Base-by-base conservation (phyloP, 1,284 basidiomycete genomes). In the Megacollybia platyphylla region DNA sequence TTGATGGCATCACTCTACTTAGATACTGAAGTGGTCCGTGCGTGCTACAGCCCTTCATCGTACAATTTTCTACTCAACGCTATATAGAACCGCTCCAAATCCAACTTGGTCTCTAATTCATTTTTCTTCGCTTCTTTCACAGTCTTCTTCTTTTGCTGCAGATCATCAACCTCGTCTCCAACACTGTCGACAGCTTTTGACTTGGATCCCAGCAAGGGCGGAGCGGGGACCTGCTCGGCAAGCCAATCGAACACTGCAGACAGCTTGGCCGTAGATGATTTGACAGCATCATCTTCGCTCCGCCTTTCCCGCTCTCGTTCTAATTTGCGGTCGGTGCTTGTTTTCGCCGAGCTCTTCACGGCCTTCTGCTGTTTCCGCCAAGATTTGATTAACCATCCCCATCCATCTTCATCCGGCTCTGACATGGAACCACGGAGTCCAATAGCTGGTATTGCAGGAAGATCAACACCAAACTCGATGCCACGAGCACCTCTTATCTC, bases 401-500 rank as follows among this genome's bases (percentile, higher is more conserved):
- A 81, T 46, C 84, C 77, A 6, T 65, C 65, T 5, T 51, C 41
- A 27, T 51, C 44, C 31, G 50, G 51, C 41, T 47, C 49, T n/a
- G 37, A 13, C 36, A 28, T 36, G 11, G 13, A n/a, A 18, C 32
- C 8, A 11, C 61, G 61, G 11, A 65, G 53, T n/a, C 64, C 64
- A 30, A 70, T 59, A 1, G 57, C 57, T 30, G 69, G 67, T 27
- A 75, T 62, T 3, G 69, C 67, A 3, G 75, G 68, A 10, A 81
- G 49, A 48, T 82, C 79, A 0, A 80, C 66, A 34, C 70, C 71
- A 43, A 79, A 65, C 42, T 81, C 79, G 49, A 79, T 64, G 2
- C 85, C 80, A 13, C 76, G 57, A 2, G 82, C 82, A 0, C 96
- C 96, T 44, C 96, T 68, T 54, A 97, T 71, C 54, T 96, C 88